A percentile compares a stretch with the other conserved stretches of the same genome.
Conservation (phyloP, 768 basidiomycete genomes). For the Leucocoprinus leucothites region DNA sequence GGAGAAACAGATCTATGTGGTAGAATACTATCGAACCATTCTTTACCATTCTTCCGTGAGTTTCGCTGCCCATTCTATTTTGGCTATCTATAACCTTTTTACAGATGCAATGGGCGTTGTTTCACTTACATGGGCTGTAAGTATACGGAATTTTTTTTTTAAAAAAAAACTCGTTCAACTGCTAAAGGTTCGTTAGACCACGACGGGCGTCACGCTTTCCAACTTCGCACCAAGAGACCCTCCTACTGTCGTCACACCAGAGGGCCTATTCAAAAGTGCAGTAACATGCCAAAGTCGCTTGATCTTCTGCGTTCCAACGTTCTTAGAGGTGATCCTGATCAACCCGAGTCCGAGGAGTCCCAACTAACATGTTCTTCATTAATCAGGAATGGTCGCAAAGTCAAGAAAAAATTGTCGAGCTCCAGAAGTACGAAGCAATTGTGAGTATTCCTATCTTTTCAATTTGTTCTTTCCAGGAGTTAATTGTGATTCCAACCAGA, state of each 20-base stretch:
- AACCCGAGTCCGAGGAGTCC: too few relatives aligned
- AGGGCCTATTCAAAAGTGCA: slow-evolving; percentile 16
- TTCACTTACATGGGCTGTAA: slow-evolving; percentile 17
- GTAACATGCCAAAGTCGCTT: slow-evolving; percentile 7
- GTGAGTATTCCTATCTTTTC: slow-evolving; percentile 7
- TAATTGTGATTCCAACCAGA: slow-evolving; percentile 10
- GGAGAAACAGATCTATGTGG: slow-evolving; percentile 24
- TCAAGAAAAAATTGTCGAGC: slow-evolving; percentile 12
- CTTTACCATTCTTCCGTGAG: slow-evolving; percentile 21
- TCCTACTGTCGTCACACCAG: slow-evolving; percentile 16
- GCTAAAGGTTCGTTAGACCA: too few relatives aligned
- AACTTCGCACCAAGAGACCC: slow-evolving; percentile 20
- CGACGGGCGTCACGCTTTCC: slow-evolving; percentile 18
- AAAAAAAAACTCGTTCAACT: too few relatives aligned
- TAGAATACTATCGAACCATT: slow-evolving; percentile 17
- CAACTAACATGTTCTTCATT: too few relatives aligned
- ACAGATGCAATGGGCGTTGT: slow-evolving; percentile 20
- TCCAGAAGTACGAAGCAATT: slow-evolving; percentile 19
- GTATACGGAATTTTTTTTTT: not conserved
- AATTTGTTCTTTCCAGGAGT: not conserved
- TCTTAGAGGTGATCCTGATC: slow-evolving; percentile 20
- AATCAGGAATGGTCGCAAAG: slow-evolving; percentile 24
- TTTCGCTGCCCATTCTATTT: not conserved
- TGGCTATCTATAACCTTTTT: not conserved
- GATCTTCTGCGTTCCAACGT: slow-evolving; percentile 16